phyloP scores from a whole-genome alignment of 345 rosid species.

The Kernera saxatilis region DNA sequence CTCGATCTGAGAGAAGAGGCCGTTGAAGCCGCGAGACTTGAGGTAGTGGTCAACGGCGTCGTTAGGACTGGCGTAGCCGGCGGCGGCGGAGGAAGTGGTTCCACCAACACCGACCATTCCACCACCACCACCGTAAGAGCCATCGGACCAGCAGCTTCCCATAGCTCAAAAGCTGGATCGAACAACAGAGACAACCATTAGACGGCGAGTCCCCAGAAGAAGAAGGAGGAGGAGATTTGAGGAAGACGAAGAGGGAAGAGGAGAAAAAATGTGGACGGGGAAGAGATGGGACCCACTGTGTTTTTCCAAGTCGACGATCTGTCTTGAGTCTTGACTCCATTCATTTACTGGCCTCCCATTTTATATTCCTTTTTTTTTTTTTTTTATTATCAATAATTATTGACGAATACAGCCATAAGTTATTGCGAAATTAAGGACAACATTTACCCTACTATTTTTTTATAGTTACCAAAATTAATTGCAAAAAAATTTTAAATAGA shows the following conservation, averaged over 20 bases:
- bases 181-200: not conserved
- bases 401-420: not conserved
- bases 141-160: constrained; percentile 93
- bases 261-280: not conserved
- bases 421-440: not conserved
- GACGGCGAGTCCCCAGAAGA: constrained; percentile 2
- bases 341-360: not conserved
- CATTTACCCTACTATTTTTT: too few species aligned
- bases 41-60: constrained; percentile 69
- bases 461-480: not conserved
- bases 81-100: constrained; percentile 32
- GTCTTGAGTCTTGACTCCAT: not conserved
- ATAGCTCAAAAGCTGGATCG: constrained; percentile 23
- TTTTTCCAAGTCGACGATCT: constrained; percentile 12
- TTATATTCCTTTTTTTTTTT: not conserved
- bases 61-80: constrained; percentile 33
- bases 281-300: constrained; percentile 9
- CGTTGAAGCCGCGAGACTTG: constrained; percentile 60
- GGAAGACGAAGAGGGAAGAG: not conserved
- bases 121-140: constrained; percentile 33
- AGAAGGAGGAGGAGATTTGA: not conserved
- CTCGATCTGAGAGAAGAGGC: constrained; percentile 84
- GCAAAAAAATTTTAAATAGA: not conserved
- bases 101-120: constrained; percentile 59
- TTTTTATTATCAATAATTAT: not conserved